Percentiles rank a stretch among this genome's conserved stretches.
These are phyloP conservation scores for Carex arenaria DNA, from an alignment of 202 grass and related monocot species.

Conservation along the genomic window DNA sequence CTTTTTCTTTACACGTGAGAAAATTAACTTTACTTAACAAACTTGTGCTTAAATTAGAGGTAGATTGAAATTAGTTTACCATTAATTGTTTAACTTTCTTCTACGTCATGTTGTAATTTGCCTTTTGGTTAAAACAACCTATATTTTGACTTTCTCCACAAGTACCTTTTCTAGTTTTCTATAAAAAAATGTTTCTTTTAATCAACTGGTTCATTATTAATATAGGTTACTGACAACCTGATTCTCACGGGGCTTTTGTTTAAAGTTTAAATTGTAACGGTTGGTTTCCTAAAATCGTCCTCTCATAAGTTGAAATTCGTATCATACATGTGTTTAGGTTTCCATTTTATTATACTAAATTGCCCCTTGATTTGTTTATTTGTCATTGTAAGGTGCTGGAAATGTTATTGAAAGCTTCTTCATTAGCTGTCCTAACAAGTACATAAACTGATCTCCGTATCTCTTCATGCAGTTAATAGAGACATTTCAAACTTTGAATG, in stretches of 20 bases:
- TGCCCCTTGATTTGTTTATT: constrained; percentile 6
- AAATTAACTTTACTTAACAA: constrained; percentile 3
- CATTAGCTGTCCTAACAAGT: background rate
- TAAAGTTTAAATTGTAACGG: background rate
- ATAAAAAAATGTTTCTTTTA: background rate
- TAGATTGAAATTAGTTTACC: background rate
- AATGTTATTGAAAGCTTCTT: background rate
- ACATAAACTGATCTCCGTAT: background rate
- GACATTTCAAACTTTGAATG: background rate
- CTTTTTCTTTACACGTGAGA: background rate
- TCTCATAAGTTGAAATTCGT: background rate
- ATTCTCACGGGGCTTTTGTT: background rate
- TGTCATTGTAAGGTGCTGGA: background rate
- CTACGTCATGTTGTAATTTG: background rate
- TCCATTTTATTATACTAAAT: background rate
- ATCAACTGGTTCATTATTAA: background rate
- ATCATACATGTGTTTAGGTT: background rate
- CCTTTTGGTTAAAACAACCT: background rate
- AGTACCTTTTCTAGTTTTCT: background rate
- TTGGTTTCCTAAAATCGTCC: background rate
- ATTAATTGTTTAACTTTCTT: background rate
- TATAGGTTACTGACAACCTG: background rate
- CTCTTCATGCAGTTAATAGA: constrained; percentile 17
- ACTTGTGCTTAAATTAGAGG: background rate
- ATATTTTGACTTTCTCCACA: background rate